These are phyloP conservation scores for Erodium moschatum DNA, from an alignment of 441 rosid genomes.

Conservation along the genomic window DNA sequence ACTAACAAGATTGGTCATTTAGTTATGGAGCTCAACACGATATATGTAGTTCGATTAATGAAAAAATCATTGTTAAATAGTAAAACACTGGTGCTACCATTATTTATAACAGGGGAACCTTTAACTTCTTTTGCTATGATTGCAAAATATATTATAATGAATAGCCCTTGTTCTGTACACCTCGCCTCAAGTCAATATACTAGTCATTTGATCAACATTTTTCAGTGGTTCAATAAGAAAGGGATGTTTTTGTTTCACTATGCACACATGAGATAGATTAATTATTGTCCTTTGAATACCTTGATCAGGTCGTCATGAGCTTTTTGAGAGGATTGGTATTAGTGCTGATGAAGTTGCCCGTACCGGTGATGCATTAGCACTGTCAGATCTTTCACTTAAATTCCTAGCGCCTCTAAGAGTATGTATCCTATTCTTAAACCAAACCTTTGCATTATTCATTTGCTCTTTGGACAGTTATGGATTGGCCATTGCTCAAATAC, in stretches of 20 bases:
- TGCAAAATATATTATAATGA: background rate
- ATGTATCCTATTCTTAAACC: conserved; percentile 19
- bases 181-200: no score
- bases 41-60: no score
- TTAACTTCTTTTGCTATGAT: background rate
- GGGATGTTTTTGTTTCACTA: background rate
- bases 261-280: background rate
- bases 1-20: no score
- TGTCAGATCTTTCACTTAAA: conserved; percentile 59
- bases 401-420: conserved; percentile 62
- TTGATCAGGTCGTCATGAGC: conserved; percentile 57
- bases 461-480: background rate
- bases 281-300: background rate
- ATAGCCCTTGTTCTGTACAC: no score
- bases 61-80: no score
- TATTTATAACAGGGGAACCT: no score
- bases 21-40: no score
- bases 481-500: no score
- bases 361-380: conserved; percentile 45
- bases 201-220: background rate
- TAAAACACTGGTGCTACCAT: no score
- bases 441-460: background rate
- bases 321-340: conserved; percentile 50
- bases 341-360: conserved; percentile 59
- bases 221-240: background rate